phyloP scores from a whole-genome alignment of 2,329 filamentous ascomycete genomes.

The Diatrype stigma region DNA sequence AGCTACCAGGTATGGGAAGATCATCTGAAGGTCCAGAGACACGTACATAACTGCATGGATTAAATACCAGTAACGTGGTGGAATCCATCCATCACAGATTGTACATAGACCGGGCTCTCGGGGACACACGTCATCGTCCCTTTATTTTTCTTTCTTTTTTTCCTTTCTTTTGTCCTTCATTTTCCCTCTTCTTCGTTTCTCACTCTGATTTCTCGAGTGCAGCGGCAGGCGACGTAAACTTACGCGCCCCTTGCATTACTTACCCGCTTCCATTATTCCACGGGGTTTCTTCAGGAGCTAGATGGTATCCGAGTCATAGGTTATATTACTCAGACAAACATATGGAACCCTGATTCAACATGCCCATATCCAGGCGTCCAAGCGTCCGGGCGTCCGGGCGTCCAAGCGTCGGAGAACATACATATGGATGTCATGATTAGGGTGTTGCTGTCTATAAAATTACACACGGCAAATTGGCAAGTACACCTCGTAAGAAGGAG shows the following conservation, averaged over 20 bases:
- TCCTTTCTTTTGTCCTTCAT: too few species aligned
- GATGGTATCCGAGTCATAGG: background rate
- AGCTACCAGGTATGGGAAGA: background rate
- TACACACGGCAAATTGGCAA: too few species aligned
- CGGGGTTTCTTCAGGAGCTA: background rate
- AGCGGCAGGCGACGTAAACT: background rate
- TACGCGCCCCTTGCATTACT: background rate
- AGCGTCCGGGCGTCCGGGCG: too few species aligned
- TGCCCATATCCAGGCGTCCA: too few species aligned
- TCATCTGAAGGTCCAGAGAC: background rate
- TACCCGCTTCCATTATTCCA: slow-evolving; percentile 1
- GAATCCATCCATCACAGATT: background rate
- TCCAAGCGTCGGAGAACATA: too few species aligned
- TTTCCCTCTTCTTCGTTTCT: too few species aligned
- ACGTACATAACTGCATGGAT: background rate
- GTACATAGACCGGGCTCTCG: background rate
- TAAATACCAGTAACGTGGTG: background rate
- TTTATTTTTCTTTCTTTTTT: too few species aligned
- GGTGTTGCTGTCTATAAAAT: background rate
- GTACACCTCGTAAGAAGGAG: too few species aligned
- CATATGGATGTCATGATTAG: background rate
- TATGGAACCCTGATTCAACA: background rate
- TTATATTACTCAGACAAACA: background rate
- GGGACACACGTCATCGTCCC: background rate
- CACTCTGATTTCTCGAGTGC: background rate